Percentiles rank a stretch among this genome's conserved stretches.
Conservation (phyloP, 176 grass and related monocot species). For the Oryza australiensis region DNA sequence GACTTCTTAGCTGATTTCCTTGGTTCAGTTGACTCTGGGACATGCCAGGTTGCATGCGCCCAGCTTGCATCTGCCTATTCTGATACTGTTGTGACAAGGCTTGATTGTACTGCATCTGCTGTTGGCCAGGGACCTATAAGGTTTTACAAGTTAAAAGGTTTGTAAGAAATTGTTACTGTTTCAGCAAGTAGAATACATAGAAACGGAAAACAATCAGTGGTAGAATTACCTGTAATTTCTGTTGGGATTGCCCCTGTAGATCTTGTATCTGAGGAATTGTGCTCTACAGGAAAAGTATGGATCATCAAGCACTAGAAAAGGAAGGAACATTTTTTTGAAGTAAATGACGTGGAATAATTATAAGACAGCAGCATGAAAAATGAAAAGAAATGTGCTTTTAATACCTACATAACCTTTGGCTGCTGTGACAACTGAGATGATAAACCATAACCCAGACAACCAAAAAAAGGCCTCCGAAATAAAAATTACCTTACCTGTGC, state of each 20-base stretch:
- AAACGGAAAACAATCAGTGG: conserved; percentile 16
- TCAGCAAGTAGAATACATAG: conserved; percentile 5
- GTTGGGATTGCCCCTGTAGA: conserved; percentile 81
- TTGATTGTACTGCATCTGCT: conserved; percentile 89
- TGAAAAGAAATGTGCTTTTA: neutral
- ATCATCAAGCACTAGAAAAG: conserved; percentile 16
- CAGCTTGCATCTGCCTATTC: conserved; percentile 73
- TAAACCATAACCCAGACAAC: neutral
- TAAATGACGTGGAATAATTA: neutral
- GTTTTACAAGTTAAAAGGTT: conserved; percentile 28
- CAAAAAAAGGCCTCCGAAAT: neutral
- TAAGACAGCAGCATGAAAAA: neutral
- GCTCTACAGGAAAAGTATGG: conserved; percentile 55
- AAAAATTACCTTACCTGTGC: conserved; percentile 51
- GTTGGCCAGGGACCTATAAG: conserved; percentile 58
- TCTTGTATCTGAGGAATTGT: conserved; percentile 89
- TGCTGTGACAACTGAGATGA: neutral
- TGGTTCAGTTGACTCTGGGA: conserved; percentile 83
- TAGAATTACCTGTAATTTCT: conserved; percentile 76
- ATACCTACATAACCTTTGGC: neutral
- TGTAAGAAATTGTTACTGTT: neutral
- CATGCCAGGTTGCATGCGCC: conserved; percentile 75
- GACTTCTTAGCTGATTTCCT: conserved; percentile 81
- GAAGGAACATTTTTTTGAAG: neutral
- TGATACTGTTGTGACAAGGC: conserved; percentile 84